Evolutionary conservation across 1,284 basidiomycete species (phyloP).

Genomic region (Leccinum griseonigrum): DNA sequence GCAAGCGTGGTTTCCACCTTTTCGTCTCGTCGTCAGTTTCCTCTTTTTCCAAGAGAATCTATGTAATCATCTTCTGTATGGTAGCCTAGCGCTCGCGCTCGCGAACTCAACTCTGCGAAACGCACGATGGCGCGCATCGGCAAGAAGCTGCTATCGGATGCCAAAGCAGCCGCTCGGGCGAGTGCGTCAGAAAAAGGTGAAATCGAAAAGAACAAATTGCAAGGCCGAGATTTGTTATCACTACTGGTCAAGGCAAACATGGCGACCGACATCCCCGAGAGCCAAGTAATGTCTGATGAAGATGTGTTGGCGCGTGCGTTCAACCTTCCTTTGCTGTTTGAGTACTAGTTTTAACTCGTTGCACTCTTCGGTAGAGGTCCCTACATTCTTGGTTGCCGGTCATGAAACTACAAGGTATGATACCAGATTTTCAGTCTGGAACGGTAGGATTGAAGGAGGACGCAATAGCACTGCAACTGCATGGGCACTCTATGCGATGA

Average conservation of each 20-base stretch:
- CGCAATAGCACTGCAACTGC: slow-evolving; percentile 44
- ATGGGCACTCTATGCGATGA: slow-evolving; percentile 48
- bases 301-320: slow-evolving; percentile 1
- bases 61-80: background rate
- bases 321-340: background rate
- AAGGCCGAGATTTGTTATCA: background rate
- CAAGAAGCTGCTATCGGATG: background rate
- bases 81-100: background rate
- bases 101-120: background rate
- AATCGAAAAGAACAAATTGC: background rate
- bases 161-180: background rate
- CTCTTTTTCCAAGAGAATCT: too few species aligned
- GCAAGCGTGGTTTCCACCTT: slow-evolving; percentile 37
- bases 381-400: slow-evolving; percentile 50
- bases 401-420: slow-evolving; percentile 57
- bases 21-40: slow-evolving; percentile 41
- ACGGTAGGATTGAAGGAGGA: background rate
- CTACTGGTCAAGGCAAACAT: slow-evolving; percentile 1
- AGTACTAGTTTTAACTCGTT: background rate
- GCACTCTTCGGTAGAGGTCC: slow-evolving; percentile 31
- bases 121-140: background rate
- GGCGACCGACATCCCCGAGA: slow-evolving; percentile 1
- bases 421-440: background rate
- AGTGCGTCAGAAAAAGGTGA: background rate
- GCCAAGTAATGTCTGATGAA: background rate